These are phyloP conservation scores for Cryptomeria japonica DNA, from an alignment of 75 land plant species.

Conservation along the genomic window DNA sequence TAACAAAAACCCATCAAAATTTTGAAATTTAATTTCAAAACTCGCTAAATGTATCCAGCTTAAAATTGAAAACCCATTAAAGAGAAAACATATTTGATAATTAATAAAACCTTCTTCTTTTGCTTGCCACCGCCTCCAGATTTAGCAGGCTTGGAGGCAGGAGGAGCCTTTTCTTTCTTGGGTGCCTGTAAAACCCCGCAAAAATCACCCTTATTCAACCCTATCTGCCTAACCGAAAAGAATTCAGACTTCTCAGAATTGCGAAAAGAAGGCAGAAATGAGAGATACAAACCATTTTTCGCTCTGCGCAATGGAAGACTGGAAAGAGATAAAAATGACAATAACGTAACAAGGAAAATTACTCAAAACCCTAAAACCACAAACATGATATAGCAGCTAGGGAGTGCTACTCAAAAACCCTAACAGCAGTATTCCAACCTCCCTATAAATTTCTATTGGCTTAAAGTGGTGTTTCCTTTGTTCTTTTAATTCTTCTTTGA, in stretches of 20 bases:
- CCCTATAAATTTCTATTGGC: too few species aligned
- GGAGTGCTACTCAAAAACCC: not conserved
- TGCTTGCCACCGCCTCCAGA: slow-evolving; percentile 39
- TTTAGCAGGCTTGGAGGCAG: slow-evolving; percentile 37
- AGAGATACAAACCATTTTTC: not conserved
- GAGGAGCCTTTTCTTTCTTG: slow-evolving; percentile 45
- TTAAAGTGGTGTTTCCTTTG: too few species aligned
- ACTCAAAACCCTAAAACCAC: not conserved
- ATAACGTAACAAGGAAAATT: not conserved
- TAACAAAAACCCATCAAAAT: not conserved
- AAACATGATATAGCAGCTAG: not conserved
- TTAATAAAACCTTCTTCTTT: slow-evolving; percentile 27
- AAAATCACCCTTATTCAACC: not conserved
- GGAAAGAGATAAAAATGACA: not conserved
- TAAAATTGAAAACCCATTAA: not conserved
- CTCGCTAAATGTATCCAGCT: not conserved
- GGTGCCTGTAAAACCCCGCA: slow-evolving; percentile 23
- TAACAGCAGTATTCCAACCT: not conserved
- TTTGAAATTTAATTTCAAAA: not conserved
- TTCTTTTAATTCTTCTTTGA: too few species aligned
- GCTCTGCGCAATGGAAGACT: not conserved
- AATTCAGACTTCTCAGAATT: not conserved
- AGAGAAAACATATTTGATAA: not conserved
- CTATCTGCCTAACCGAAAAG: not conserved
- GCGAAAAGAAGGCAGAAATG: not conserved